phyloP scores from a whole-genome alignment of 345 rosid species.

The Durio zibethinus region DNA sequence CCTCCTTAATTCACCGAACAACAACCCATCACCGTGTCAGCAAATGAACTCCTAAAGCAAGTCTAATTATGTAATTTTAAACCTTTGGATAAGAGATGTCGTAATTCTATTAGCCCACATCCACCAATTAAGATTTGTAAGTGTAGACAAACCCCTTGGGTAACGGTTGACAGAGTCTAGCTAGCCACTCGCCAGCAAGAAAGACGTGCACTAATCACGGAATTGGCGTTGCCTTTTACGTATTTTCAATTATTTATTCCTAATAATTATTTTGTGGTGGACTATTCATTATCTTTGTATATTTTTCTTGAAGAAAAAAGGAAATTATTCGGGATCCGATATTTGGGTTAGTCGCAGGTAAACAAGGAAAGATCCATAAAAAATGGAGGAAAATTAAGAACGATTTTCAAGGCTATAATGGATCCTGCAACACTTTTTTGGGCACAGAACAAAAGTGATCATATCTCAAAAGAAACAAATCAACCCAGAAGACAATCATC shows the following conservation, averaged over 20 bases:
- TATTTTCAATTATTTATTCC: not conserved
- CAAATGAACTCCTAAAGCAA: not conserved
- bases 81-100: not conserved
- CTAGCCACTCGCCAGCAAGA: slow-evolving; percentile 6
- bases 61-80: not conserved
- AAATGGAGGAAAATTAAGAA: slow-evolving; percentile 16
- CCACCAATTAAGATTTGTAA: not conserved
- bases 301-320: not conserved
- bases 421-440: slow-evolving; percentile 14
- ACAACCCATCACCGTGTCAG: too few species aligned
- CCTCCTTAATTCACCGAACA: not conserved
- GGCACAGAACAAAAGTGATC: not conserved
- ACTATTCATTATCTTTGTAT: not conserved
- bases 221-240: slow-evolving; percentile 20
- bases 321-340: too few species aligned
- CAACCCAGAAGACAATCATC: not conserved
- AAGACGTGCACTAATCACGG: slow-evolving; percentile 37
- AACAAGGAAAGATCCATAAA: slow-evolving; percentile 24
- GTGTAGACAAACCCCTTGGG: too few species aligned
- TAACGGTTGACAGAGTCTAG: not conserved
- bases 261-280: not conserved
- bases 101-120: not conserved
- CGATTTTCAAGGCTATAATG: slow-evolving; percentile 21
- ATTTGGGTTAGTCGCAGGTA: slow-evolving; percentile 20
- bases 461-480: not conserved